A percentile compares a stretch with the other conserved stretches of the same genome.
Conservation (phyloP, 129 eudicot genomes). For the Pittosporum tobira region DNA sequence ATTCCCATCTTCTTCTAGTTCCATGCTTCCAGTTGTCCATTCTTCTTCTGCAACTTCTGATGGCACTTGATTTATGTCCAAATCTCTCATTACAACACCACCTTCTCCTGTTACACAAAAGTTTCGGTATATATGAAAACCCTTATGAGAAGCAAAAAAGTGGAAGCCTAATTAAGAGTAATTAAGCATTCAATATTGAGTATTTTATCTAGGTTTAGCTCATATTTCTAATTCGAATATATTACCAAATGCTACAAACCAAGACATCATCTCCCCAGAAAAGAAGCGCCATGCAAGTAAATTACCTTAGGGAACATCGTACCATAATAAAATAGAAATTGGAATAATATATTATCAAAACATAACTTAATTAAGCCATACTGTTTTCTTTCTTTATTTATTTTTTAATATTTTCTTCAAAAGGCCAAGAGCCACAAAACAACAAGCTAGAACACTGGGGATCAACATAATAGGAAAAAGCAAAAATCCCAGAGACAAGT, state of each 20-base stretch:
- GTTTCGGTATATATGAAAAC: neutral
- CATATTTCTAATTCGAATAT: neutral
- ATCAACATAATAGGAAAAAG: neutral
- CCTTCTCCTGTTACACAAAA: slow-evolving; percentile 10
- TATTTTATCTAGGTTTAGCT: too few relatives aligned
- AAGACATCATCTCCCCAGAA: neutral
- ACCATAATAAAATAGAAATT: too few relatives aligned
- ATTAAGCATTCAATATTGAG: neutral
- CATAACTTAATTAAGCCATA: too few relatives aligned
- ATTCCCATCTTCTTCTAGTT: slow-evolving; percentile 33
- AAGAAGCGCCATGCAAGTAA: neutral
- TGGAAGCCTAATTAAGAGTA: neutral
- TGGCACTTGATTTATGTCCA: slow-evolving; percentile 54
- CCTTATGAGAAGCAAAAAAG: neutral
- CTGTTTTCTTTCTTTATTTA: too few relatives aligned
- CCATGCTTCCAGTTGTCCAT: slow-evolving; percentile 18
- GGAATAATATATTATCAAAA: too few relatives aligned
- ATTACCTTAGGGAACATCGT: too few relatives aligned
- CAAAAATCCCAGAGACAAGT: too few relatives aligned
- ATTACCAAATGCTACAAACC: slow-evolving; percentile 6
- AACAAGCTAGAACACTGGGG: neutral
- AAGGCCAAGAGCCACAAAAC: too few relatives aligned
- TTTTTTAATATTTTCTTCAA: too few relatives aligned
- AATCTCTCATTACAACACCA: slow-evolving; percentile 22
- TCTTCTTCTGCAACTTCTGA: slow-evolving; percentile 26